Evolutionary conservation across 169 alveolate species (phyloP), one percentile per base, ranked within the genome.

Genomic region (Ichthyophthirius multifiliis): DNA sequence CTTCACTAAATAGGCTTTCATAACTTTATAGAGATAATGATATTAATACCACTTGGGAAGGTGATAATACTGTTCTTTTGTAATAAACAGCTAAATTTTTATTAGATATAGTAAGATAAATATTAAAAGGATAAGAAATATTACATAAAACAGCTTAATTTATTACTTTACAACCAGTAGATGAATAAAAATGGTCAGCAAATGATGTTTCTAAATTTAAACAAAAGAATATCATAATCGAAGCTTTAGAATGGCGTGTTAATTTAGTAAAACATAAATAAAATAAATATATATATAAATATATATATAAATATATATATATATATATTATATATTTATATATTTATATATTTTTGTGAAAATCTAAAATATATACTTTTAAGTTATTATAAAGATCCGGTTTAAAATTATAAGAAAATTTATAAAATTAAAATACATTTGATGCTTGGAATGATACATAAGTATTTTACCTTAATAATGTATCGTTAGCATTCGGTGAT

Each of bases 1-100:
- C 91, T 32, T 63, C 84, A 35, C 83, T 73, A 31, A 34, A 85
- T 37, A 76, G 78, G 20, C 39, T 90, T 9, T 92, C 91, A 15
- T 48, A 62, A 0, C 47, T 84, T 62, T 39, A 83, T 32, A 77
- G 79, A 32, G 84, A 80, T 65, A 67, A 80, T 75, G 95, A 90
- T 71, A 37, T 87, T 23, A 85, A 83, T 64, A 47, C 41, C 15
- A 90, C 95, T 32, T 90, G 94, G 94, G 94, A 90, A 82, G 94
- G 94, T 5, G 94, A 90, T 77, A 80, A 84, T 65, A 79, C 80
- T 63, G 94, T 90, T 16, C 48, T 90, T 1, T 67, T 83, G 34
- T 45, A 85, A 43, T 78, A 90, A 48, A 76, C 92, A 13, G 65
- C 83, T 5, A 90, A 81, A 76, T 90, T 82, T 48, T 44, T 87